Evolutionary conservation across 2,329 filamentous ascomycete species (phyloP), one percentile per base, ranked within the genome.

Genomic region (Colletotrichum viniferum): DNA sequence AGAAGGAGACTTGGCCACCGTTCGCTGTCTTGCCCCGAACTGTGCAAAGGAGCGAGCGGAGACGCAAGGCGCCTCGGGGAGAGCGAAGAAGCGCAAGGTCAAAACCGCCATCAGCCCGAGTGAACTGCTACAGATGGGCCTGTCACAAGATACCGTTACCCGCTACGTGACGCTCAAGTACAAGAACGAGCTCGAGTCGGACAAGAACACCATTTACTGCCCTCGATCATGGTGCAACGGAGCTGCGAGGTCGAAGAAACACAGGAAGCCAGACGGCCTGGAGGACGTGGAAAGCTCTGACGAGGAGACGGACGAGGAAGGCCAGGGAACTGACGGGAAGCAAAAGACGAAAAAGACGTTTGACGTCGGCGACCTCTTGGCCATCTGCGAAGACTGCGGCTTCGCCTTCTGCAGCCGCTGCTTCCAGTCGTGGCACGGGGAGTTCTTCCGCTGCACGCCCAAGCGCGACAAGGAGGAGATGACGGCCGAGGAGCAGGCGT

Each of bases 181-280:
- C 81, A 98, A 98, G 86, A 95, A 94, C 78, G 94, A 95, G 82
- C 91, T 98, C 4, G 97, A 98, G 83, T 93, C 95, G 1, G 96
- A 98, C 84, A 97, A 96, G 81, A 94, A 93, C 74, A 98, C 96
- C 0, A 90, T 98, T 38, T 98, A 98, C 83, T 99, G 97, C 81
- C 97, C 97, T 1, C 92, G 97, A 10, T 89, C 92, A 71, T 98
- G 96, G 95, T 99, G 97, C 82, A 95, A 97, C 83, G 96, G 95
- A 7, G 95, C 96, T 4, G 96, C 96, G 30, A 91, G 92, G 61
- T 95, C 94, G 26, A 94, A 93, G 81, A 92, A 90, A 79, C 92
- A 94, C 83, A 92, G 89, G 74, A 95, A 95, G 81, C 93, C 93
- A 6, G 84, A 88, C n/a, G 93, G 93, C 6, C 86, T 94, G 2